These are phyloP conservation scores for Lasiosphaeria miniovina DNA, from an alignment of 495 filamentous ascomycete species.

Conservation along the genomic window DNA sequence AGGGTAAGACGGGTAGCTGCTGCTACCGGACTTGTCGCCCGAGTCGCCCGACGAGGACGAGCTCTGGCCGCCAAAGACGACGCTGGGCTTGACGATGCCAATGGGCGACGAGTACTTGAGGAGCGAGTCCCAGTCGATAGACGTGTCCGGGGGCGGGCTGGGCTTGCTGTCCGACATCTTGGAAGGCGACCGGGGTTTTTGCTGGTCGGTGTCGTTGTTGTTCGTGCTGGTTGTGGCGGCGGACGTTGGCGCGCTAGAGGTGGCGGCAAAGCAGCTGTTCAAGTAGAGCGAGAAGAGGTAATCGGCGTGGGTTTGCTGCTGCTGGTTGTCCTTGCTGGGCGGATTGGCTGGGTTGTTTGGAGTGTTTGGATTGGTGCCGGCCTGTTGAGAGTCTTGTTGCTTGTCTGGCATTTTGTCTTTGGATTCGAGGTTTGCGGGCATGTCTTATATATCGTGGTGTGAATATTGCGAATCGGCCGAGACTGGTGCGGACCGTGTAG, in stretches of 20 bases:
- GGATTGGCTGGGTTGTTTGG: no score
- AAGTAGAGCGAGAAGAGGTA: no score
- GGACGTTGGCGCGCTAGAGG: background rate
- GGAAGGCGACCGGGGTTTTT: background rate
- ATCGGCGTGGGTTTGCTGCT: no score
- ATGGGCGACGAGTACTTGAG: constrained; percentile 25
- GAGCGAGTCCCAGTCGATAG: constrained; percentile 22
- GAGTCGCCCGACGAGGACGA: constrained; percentile 2
- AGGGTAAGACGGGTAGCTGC: background rate
- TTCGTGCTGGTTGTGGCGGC: background rate
- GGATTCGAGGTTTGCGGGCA: no score
- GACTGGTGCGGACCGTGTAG: no score
- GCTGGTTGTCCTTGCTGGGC: no score
- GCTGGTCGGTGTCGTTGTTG: background rate
- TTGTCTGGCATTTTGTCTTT: no score
- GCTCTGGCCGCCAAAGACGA: constrained; percentile 16
- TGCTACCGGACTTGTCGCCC: background rate
- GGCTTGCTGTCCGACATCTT: constrained; percentile 12
- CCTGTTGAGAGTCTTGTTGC: no score
- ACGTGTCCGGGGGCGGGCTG: constrained; percentile 10
- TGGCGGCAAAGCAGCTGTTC: background rate
- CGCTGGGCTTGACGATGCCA: constrained; percentile 25
- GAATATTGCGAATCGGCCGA: no score
- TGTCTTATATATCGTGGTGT: no score
- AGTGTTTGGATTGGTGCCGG: no score